phyloP scores from a whole-genome alignment of 768 basidiomycete species.

The Phaffia australis region DNA sequence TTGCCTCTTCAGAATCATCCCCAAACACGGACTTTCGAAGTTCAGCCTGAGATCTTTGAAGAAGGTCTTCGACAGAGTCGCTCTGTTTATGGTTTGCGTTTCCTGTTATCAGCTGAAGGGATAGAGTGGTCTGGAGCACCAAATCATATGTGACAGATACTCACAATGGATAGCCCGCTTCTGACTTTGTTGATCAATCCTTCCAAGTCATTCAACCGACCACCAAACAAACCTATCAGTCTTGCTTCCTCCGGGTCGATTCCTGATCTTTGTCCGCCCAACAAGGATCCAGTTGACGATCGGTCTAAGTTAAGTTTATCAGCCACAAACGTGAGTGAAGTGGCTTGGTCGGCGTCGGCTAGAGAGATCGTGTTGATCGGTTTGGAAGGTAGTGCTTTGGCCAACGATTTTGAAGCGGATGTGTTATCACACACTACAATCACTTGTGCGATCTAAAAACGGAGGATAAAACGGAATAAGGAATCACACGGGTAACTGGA shows the following conservation, averaged over 20 bases:
- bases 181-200: slow-evolving; percentile 78
- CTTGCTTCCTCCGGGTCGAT: slow-evolving; percentile 50
- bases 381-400: slow-evolving; percentile 74
- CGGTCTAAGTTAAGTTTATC: slow-evolving; percentile 54
- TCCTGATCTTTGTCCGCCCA: slow-evolving; percentile 30
- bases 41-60: slow-evolving; percentile 64
- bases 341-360: slow-evolving; percentile 71
- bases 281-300: slow-evolving; percentile 19
- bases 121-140: too few species aligned
- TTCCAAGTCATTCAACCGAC: slow-evolving; percentile 53
- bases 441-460: slow-evolving; percentile 69
- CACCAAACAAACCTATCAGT: slow-evolving; percentile 67
- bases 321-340: slow-evolving; percentile 67
- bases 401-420: slow-evolving; percentile 66
- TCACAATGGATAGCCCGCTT: slow-evolving; percentile 48
- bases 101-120: background rate
- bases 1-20: slow-evolving; percentile 80
- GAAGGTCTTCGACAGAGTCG: slow-evolving; percentile 83
- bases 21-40: slow-evolving; percentile 86
- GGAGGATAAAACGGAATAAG: background rate
- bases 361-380: slow-evolving; percentile 68
- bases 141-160: too few species aligned
- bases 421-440: slow-evolving; percentile 81
- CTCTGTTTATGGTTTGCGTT: background rate
- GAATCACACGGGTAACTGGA: background rate